Conservation (phyloP, 140 eudicot species). For the Cichorium intybus region DNA sequence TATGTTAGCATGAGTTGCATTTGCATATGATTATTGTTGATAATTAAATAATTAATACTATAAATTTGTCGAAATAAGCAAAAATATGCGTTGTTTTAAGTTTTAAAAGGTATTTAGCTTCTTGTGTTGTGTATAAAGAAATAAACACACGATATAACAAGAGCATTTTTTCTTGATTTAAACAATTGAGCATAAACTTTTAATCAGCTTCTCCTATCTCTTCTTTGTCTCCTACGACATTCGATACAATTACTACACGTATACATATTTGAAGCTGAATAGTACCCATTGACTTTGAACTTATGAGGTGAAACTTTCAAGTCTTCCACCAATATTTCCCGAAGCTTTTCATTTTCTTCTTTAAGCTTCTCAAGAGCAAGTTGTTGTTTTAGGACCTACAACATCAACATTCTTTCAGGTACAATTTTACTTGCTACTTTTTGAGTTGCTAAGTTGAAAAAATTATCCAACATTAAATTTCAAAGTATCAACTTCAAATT, state of each 20-base stretch:
- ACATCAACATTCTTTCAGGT: not conserved
- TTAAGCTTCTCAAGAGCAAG: slow-evolving; percentile 74
- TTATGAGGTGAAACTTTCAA: slow-evolving; percentile 64
- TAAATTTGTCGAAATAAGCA: too few species aligned
- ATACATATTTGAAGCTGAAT: slow-evolving; percentile 35
- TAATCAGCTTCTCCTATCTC: slow-evolving; percentile 33
- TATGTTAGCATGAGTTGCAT: too few species aligned
- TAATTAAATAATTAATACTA: too few species aligned
- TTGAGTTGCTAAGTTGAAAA: not conserved
- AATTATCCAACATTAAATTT: not conserved
- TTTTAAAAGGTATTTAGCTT: too few species aligned
- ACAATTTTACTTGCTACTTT: not conserved
- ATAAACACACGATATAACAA: too few species aligned
- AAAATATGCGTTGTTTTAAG: too few species aligned
- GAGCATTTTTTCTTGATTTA: not conserved
- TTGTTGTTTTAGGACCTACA: slow-evolving; percentile 86
- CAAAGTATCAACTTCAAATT: not conserved
- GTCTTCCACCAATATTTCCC: slow-evolving; percentile 64
- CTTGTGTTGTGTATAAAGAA: too few species aligned
- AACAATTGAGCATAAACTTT: not conserved
- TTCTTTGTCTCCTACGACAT: slow-evolving; percentile 76
- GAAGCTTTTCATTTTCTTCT: slow-evolving; percentile 82
- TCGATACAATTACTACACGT: slow-evolving; percentile 80
- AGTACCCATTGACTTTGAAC: slow-evolving; percentile 40
- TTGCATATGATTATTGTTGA: too few species aligned